Base-by-base conservation (phyloP, 2,329 filamentous ascomycete species). In the Colletotrichum lini region DNA sequence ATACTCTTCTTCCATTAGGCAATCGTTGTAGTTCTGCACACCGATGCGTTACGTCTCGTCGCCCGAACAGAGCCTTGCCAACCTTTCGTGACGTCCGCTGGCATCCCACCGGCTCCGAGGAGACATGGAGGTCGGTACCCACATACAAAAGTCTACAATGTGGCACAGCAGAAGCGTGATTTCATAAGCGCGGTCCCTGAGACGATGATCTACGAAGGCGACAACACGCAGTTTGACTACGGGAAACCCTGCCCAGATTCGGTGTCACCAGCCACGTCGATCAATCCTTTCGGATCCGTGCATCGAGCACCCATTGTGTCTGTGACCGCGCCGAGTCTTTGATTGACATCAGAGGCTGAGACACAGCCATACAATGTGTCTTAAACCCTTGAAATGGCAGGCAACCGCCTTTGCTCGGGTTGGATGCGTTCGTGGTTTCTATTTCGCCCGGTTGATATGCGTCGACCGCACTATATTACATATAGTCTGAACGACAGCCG, bases 341-440 rank as follows among this genome's bases (percentile, higher is more conserved):
- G 9, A 18, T 58, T 56, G 13, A 44, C 38, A 58, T 58, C 54
- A 58, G 54, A 57, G 54, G n/a, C 8, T 30, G 2, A 18, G n/a
- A 16, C 38, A 26, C 7, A 26, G 54, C 18, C 54, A 18, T 44
- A 58, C 30, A 1, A 26, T 26, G 2, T 15, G 40, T 10, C 54
- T 44, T 58, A 42, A 23, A 42, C 12, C 38, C 9, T 58, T 13
- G 26, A 23, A 23, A 21, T 26, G n/a, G n/a, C 12, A 26, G 54
- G 15, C n/a, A 12, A 13, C n/a, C 12, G 9, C n/a, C 4, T 49
- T 21, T 49, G n/a, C 10, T 12, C 47, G 13, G 18, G n/a, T n/a
- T 49, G 47, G 10, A 12, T n/a, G n/a, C 47, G 42, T 44, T 44
- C 8, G 13, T 44, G 16, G 12, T 15, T 4, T 13, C 15, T 12